Evolutionary conservation across 164 flowering plant genomes (phyloP).

Genomic region (Stephania yunnanensis): DNA sequence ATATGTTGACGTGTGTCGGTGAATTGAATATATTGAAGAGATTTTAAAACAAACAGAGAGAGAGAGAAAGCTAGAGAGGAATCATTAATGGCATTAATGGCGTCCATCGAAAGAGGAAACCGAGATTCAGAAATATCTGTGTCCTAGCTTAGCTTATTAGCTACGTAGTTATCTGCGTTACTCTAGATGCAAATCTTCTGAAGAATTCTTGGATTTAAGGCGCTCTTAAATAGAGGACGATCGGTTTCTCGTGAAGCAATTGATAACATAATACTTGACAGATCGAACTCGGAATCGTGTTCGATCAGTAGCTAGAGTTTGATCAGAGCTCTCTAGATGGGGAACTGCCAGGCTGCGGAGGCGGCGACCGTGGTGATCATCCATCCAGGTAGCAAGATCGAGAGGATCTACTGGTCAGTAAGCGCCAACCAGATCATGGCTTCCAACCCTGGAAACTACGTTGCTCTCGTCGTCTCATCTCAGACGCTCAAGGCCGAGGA

Average conservation of each 20-base stretch:
- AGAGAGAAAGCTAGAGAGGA: neutral
- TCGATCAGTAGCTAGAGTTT: too few relatives aligned
- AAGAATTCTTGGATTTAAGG: neutral
- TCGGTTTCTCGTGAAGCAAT: neutral
- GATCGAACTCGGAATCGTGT: neutral
- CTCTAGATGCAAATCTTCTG: neutral
- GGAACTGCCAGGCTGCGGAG: conserved; percentile 80
- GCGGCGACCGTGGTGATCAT: conserved; percentile 65
- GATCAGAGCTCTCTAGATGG: conserved; percentile 29
- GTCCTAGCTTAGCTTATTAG: neutral
- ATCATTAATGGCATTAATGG: neutral
- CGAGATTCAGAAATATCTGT: neutral
- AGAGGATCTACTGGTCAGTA: conserved; percentile 56
- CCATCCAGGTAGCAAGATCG: conserved; percentile 46
- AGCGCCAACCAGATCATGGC: conserved; percentile 59
- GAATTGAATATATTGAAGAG: neutral
- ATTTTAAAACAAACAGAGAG: neutral
- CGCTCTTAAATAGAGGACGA: neutral
- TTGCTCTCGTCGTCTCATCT: conserved; percentile 42
- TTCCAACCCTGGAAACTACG: conserved; percentile 72
- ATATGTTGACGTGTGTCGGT: neutral
- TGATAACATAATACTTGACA: neutral
- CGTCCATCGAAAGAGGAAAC: neutral
- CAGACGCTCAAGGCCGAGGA: conserved; percentile 24
- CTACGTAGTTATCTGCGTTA: neutral